Conservation (phyloP, 768 basidiomycete genomes). For the Serendipita vermifera region DNA sequence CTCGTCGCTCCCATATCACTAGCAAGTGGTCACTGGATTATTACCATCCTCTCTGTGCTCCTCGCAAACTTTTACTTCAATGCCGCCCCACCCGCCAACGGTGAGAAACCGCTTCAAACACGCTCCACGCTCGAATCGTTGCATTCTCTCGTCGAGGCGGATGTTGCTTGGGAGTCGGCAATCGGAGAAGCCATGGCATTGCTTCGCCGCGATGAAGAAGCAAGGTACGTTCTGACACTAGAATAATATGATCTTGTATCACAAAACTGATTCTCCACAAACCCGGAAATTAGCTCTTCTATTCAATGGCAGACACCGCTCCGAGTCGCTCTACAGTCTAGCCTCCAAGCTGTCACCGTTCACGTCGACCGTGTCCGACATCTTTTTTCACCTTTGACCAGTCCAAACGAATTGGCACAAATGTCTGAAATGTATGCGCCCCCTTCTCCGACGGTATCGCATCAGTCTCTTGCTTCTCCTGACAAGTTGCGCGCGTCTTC, state of each 20-base stretch:
- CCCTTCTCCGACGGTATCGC: conserved; percentile 38
- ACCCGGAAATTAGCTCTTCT: conserved; percentile 23
- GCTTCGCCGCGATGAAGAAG: conserved; percentile 61
- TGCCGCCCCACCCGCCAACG: neutral
- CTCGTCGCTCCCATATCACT: conserved; percentile 9
- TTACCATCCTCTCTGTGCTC: conserved; percentile 12
- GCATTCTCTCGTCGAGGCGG: conserved; percentile 52
- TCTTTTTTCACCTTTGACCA: conserved; percentile 62
- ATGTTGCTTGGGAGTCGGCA: conserved; percentile 59
- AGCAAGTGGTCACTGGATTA: conserved; percentile 16
- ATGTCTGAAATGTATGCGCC: conserved; percentile 84
- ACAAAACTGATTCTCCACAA: neutral
- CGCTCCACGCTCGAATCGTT: conserved; percentile 46
- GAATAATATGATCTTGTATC: neutral
- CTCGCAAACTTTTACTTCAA: conserved; percentile 2
- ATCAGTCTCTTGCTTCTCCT: conserved; percentile 15
- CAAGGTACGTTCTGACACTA: conserved; percentile 31
- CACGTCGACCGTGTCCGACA: conserved; percentile 76
- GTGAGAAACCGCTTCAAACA: conserved; percentile 6
- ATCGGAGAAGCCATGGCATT: conserved; percentile 53
- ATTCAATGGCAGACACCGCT: conserved; percentile 41
- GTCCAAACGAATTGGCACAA: conserved; percentile 56
- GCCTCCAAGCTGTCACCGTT: conserved; percentile 59
- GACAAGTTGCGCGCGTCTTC: conserved; percentile 11
- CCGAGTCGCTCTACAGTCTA: conserved; percentile 57